Percentiles rank a stretch among this genome's conserved stretches.
Evolutionary conservation across 2,329 filamentous ascomycete genomes (phyloP).

Genomic region (Xylaria sp.): DNA sequence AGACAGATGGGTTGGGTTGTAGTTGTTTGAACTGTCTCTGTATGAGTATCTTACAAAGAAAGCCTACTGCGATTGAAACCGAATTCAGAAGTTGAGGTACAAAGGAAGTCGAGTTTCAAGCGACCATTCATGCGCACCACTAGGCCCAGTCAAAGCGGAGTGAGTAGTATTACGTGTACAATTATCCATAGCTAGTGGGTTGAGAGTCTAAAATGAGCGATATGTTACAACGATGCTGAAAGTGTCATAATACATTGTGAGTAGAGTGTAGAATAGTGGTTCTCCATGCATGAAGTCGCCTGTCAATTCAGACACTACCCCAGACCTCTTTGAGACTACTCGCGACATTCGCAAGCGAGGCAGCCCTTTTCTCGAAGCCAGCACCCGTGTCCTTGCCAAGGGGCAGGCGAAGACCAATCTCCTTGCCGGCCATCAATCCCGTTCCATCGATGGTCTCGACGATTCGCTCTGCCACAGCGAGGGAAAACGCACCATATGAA

Average conservation of each 20-base stretch:
- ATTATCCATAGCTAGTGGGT: too few species aligned
- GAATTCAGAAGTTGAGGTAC: neutral
- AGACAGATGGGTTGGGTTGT: neutral
- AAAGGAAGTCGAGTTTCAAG: neutral
- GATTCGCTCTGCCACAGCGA: slow-evolving; percentile 30
- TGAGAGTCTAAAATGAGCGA: too few species aligned
- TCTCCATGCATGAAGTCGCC: neutral
- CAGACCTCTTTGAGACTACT: slow-evolving; percentile 17
- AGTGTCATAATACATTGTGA: neutral
- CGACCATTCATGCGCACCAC: too few species aligned
- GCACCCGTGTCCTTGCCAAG: slow-evolving; percentile 25
- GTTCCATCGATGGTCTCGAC: slow-evolving; percentile 37
- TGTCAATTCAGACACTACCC: slow-evolving; percentile 17
- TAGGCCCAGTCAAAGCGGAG: too few species aligned
- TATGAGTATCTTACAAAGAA: neutral
- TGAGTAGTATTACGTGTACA: too few species aligned
- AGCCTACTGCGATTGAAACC: neutral
- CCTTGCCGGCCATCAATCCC: slow-evolving; percentile 29
- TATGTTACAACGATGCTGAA: neutral
- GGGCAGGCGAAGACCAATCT: slow-evolving; percentile 26
- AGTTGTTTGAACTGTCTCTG: neutral
- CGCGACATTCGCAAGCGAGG: neutral
- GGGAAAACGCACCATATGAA: slow-evolving; percentile 13
- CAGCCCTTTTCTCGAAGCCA: slow-evolving; percentile 11
- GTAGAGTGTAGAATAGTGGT: neutral